These are phyloP conservation scores for Scolecobasidium constrictum DNA, from an alignment of 2,329 filamentous ascomycete genomes.

Conservation along the genomic window DNA sequence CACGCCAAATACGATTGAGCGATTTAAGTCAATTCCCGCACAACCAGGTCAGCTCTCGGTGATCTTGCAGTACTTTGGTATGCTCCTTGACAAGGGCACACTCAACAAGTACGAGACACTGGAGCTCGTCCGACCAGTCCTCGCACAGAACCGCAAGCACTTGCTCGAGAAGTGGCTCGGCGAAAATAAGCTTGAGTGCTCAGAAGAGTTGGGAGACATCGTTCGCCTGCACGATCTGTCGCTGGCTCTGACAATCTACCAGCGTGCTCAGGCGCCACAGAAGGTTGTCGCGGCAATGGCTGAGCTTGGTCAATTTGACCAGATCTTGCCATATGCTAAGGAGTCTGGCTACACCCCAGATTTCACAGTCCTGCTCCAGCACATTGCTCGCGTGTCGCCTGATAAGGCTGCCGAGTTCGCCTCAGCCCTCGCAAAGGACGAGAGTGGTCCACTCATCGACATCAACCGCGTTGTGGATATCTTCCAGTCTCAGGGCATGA, in stretches of 20 bases:
- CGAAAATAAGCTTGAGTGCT: slow-evolving; percentile 91
- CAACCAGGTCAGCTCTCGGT: slow-evolving; percentile 81
- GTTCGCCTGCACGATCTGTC: slow-evolving; percentile 82
- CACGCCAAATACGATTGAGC: slow-evolving; percentile 88
- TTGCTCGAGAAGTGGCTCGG: slow-evolving; percentile 96
- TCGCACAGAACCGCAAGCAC: slow-evolving; percentile 89
- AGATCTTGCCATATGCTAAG: slow-evolving; percentile 84
- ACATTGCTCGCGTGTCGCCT: slow-evolving; percentile 81
- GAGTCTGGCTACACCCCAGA: slow-evolving; percentile 87
- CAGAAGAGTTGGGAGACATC: slow-evolving; percentile 91
- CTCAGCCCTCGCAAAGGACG: slow-evolving; percentile 79
- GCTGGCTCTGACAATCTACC: slow-evolving; percentile 79
- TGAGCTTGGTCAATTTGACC: slow-evolving; percentile 92
- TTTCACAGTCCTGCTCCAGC: slow-evolving; percentile 82
- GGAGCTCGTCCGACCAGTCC: slow-evolving; percentile 83
- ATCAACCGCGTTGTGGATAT: slow-evolving; percentile 93
- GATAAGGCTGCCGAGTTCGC: slow-evolving; percentile 95
- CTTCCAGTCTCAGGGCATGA: slow-evolving; percentile 95
- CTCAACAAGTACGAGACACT: slow-evolving; percentile 90
- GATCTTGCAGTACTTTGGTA: slow-evolving; percentile 95
- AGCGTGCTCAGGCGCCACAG: slow-evolving; percentile 78
- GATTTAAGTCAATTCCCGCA: slow-evolving; percentile 78
- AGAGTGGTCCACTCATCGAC: slow-evolving; percentile 78
- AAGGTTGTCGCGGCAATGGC: slow-evolving; percentile 95
- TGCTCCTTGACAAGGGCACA: slow-evolving; percentile 88